phyloP scores from a whole-genome alignment of 495 filamentous ascomycete species.

The Penicillium argentinense region DNA sequence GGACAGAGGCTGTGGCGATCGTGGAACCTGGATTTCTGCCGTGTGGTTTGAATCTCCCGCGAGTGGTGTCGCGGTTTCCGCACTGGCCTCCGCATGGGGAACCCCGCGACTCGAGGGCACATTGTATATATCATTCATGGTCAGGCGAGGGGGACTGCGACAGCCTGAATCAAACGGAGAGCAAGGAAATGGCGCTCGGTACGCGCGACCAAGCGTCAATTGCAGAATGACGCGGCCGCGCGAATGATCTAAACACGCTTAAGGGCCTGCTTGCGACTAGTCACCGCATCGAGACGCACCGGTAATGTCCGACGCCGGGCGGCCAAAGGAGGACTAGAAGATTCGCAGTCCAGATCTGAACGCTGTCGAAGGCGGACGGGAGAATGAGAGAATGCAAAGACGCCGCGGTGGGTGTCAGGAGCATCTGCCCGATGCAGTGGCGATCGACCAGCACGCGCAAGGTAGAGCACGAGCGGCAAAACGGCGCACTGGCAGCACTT shows the following conservation, averaged over 20 bases:
- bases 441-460: slow-evolving; percentile 31
- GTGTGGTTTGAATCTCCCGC: slow-evolving; percentile 4
- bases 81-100: slow-evolving; percentile 22
- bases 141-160: not conserved
- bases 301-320: slow-evolving; percentile 14
- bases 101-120: slow-evolving; percentile 19
- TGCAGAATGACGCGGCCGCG: slow-evolving; percentile 19
- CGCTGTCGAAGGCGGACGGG: slow-evolving; percentile 5
- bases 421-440: slow-evolving; percentile 27
- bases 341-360: slow-evolving; percentile 21
- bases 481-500: slow-evolving; percentile 12
- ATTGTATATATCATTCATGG: slow-evolving; percentile 21
- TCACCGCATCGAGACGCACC: slow-evolving; percentile 22
- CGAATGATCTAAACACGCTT: slow-evolving; percentile 22
- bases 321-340: slow-evolving; percentile 7
- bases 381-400: slow-evolving; percentile 12
- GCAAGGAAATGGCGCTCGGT: slow-evolving; percentile 2
- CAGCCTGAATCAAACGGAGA: not conserved
- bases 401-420: slow-evolving; percentile 10
- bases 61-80: slow-evolving; percentile 11
- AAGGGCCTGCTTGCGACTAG: slow-evolving; percentile 14
- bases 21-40: slow-evolving; percentile 20
- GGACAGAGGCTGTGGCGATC: slow-evolving; percentile 20
- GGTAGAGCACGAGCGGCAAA: slow-evolving; percentile 28
- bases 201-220: slow-evolving; percentile 19